Conservation (phyloP, 208 protist genomes). For the Herpetomonas samuelpessoai region DNA sequence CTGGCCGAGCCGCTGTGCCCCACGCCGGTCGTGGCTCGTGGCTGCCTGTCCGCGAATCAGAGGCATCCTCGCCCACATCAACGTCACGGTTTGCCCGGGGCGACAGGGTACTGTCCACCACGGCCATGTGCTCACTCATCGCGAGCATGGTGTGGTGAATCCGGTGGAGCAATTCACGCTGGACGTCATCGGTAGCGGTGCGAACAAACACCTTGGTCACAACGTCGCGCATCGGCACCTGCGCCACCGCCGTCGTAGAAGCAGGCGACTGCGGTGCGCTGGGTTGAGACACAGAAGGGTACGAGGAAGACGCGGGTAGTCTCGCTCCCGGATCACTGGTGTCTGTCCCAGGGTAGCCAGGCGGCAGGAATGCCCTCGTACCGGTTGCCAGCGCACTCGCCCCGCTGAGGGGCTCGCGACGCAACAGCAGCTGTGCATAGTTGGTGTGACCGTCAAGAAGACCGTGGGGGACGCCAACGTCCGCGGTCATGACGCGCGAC, state of each 20-base stretch:
- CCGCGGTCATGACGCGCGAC: too few relatives aligned
- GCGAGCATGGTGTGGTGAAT: slow-evolving; percentile 25
- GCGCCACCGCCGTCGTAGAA: background rate
- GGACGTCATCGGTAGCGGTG: slow-evolving; percentile 23
- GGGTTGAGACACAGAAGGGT: too few relatives aligned
- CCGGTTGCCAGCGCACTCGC: too few relatives aligned
- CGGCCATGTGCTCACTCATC: slow-evolving; percentile 34
- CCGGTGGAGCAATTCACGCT: slow-evolving; percentile 41
- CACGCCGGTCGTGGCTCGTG: too few relatives aligned
- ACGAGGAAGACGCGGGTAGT: too few relatives aligned
- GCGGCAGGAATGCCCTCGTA: too few relatives aligned
- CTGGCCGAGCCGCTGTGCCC: too few relatives aligned
- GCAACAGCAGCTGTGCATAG: background rate
- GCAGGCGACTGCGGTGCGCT: background rate
- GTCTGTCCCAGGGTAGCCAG: too few relatives aligned
- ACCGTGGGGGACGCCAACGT: background rate
- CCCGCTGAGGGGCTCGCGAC: too few relatives aligned
- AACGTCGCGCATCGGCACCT: slow-evolving; percentile 31
- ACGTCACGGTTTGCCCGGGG: background rate
- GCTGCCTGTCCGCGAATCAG: slow-evolving; percentile 10
- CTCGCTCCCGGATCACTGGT: too few relatives aligned
- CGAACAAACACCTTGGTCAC: slow-evolving; percentile 79
- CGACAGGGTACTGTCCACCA: slow-evolving; percentile 25
- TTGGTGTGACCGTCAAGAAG: background rate
- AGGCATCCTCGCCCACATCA: slow-evolving; percentile 24